phyloP scores from a whole-genome alignment of 2,329 filamentous ascomycete genomes.

The Macroventuria anomochaeta region DNA sequence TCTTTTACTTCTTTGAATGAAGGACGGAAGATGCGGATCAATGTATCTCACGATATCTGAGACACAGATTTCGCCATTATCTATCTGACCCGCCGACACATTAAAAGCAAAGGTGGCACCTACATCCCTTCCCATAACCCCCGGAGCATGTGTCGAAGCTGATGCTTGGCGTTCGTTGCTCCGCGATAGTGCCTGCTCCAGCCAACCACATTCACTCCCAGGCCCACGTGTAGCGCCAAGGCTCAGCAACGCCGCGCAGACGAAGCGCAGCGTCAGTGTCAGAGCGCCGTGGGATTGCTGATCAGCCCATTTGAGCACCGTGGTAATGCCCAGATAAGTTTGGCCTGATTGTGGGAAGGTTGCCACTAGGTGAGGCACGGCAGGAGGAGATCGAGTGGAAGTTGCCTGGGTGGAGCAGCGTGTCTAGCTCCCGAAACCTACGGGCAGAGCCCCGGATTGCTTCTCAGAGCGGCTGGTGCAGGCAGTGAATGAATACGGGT shows the following conservation, averaged over 20 bases:
- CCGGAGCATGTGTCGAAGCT: conserved; percentile 12
- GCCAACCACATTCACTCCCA: conserved; percentile 14
- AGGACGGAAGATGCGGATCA: neutral
- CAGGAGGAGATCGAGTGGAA: conserved; percentile 10
- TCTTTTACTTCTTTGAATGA: neutral
- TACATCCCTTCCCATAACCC: conserved; percentile 3
- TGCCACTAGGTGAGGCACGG: conserved; percentile 1
- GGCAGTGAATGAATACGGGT: conserved; percentile 1
- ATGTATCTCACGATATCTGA: neutral
- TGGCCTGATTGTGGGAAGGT: conserved; percentile 3
- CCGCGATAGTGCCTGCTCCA: conserved; percentile 4
- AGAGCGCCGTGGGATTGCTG: conserved; percentile 8
- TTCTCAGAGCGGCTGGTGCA: neutral
- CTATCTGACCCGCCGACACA: conserved; percentile 1
- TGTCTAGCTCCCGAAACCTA: conserved; percentile 9
- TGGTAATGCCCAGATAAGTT: neutral
- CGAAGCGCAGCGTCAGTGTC: conserved; percentile 7
- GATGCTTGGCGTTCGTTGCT: conserved; percentile 10
- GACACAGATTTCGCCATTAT: conserved; percentile 8
- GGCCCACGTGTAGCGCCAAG: conserved; percentile 20
- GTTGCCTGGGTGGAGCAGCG: conserved; percentile 11
- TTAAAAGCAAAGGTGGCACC: conserved; percentile 14
- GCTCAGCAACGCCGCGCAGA: conserved; percentile 10
- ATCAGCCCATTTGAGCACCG: conserved; percentile 14
- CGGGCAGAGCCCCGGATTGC: conserved; percentile 14